phyloP scores from a whole-genome alignment of 1,139 yeast genomes.

The Sugiyamaella sp. region DNA sequence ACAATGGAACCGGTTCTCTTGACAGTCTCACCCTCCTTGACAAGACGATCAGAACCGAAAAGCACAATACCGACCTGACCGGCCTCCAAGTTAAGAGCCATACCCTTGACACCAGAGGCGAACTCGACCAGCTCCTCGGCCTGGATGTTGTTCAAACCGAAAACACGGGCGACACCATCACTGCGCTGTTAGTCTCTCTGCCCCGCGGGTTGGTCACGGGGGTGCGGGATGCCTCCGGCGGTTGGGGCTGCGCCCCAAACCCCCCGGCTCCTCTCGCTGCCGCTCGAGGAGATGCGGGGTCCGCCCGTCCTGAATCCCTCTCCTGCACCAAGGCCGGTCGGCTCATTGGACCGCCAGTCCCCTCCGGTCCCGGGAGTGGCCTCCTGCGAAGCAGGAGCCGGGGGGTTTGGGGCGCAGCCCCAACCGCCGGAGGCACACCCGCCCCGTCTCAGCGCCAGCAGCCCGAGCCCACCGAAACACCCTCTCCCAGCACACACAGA shows the following conservation, averaged over 20 bases:
- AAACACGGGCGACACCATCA: conserved; percentile 99
- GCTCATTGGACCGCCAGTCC: too few species aligned
- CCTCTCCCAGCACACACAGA: too few species aligned
- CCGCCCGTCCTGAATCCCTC: too few species aligned
- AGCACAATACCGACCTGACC: conserved; percentile 99
- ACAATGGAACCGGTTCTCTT: conserved; percentile 99
- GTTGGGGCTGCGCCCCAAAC: not conserved
- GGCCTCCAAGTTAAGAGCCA: conserved; percentile 99
- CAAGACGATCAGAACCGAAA: conserved; percentile 98
- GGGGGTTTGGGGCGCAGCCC: too few species aligned
- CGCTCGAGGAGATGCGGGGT: too few species aligned
- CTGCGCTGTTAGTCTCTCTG: conserved; percentile 45
- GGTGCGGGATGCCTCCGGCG: not conserved
- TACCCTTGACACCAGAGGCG: conserved; percentile 99
- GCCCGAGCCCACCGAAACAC: too few species aligned
- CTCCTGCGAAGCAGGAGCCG: too few species aligned
- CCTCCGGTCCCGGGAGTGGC: too few species aligned
- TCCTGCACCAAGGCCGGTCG: too few species aligned
- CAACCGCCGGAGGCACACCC: too few species aligned
- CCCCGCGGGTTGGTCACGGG: not conserved
- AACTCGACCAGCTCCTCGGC: conserved; percentile 99
- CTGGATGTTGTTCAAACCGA: conserved; percentile 99
- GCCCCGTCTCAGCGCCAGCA: too few species aligned
- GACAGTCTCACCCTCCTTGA: conserved; percentile 99
- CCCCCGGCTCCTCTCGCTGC: not conserved